phyloP scores from a whole-genome alignment of 768 basidiomycete genomes.

The Russula dissimulans region DNA sequence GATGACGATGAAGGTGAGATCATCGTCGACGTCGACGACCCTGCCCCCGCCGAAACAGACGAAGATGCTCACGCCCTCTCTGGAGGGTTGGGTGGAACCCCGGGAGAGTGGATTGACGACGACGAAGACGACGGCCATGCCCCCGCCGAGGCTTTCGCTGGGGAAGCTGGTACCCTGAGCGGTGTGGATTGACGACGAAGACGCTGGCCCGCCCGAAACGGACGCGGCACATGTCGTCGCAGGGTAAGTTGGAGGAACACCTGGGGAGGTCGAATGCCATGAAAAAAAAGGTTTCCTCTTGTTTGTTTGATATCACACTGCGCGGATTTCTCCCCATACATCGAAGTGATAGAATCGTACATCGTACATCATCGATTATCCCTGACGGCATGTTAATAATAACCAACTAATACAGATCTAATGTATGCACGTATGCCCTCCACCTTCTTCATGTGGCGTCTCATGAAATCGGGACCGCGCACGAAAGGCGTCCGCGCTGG shows the following conservation, averaged over 20 bases:
- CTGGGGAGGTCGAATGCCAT: neutral
- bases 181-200: too few species aligned
- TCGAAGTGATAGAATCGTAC: neutral
- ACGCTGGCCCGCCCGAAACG: neutral
- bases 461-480: neutral
- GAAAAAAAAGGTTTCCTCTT: neutral
- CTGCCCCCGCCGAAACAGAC: too few species aligned
- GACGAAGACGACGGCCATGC: too few species aligned
- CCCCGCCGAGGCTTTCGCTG: too few species aligned
- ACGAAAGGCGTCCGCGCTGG: too few species aligned
- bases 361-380: neutral
- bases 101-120: too few species aligned
- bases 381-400: neutral
- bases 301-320: neutral
- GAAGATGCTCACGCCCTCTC: too few species aligned
- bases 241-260: conserved; percentile 7
- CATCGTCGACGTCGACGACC: too few species aligned
- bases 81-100: too few species aligned
- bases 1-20: too few species aligned
- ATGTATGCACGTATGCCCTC: conserved; percentile 7
- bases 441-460: neutral
- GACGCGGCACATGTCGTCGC: conserved; percentile 13
- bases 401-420: conserved; percentile 14
- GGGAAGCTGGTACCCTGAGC: too few species aligned
- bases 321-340: neutral